Base-by-base conservation (phyloP, 2,329 filamentous ascomycete species). In the Fusarium luffae region DNA sequence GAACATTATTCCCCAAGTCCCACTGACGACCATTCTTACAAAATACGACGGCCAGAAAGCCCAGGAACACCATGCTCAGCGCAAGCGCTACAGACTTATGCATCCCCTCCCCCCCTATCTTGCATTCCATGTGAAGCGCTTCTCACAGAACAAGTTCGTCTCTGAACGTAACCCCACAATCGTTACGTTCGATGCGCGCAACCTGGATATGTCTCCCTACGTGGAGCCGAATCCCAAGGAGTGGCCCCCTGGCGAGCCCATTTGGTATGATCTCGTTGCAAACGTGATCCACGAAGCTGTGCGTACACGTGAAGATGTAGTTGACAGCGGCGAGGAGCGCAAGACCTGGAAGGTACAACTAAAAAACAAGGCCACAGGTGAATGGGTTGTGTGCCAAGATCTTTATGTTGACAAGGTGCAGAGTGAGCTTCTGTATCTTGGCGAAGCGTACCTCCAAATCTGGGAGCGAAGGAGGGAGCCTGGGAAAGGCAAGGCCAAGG, bases 341-440 rank as follows among this genome's bases (percentile, higher is more conserved):
- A 97, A 97, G 79, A 93, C 94, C 14, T 99, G 96, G 94, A 94
- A 97, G 78, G 93, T 94, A 23, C 96, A 99, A 82, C 82, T 99
- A 52, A 86, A 90, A 74, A 93, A 97, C 77, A 91, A 93, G 77
- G 91, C 89, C 25, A 86, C 91, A 23, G 91, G 92, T 34, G 92
- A 97, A 78, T 99, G 96, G 96, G 88, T 97, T 55, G 92, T 97
- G 62, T 91, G 94, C 59, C 96, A 99, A 83, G 96, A 99, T 82
- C 79, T 99, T 71, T 98, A 92, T 78, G 95, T 99, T 9, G 93
- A 98, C 77, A 90, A 91, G 80, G 92, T 96, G 21, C 92, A 95
- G 80, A 92, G 89, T 68, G 95, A 99, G 83, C 87, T 97, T 74
- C 79, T 99, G 70, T 97, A 97, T 76, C 91, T 97, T 0, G 93